Conservation (phyloP, 805 yeast species). For the Saccharomycopsis sp. region DNA sequence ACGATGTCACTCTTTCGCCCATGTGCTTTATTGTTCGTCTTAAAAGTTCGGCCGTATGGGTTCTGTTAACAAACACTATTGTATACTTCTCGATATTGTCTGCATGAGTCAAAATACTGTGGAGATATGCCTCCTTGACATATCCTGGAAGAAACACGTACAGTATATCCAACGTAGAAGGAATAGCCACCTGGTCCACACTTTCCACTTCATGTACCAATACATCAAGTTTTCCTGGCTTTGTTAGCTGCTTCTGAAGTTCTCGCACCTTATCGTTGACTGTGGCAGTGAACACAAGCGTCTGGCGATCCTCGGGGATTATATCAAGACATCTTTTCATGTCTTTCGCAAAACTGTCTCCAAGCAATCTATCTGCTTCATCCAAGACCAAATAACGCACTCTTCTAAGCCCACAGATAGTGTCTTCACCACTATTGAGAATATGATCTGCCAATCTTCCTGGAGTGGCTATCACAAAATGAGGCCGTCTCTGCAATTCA, state of each 20-base stretch:
- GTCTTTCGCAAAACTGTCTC: conserved; percentile 77
- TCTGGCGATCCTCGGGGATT: conserved; percentile 76
- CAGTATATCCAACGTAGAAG: conserved; percentile 55
- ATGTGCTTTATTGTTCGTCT: conserved; percentile 67
- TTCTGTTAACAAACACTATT: conserved; percentile 86
- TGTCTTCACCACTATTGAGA: conserved; percentile 80
- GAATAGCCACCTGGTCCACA: conserved; percentile 72
- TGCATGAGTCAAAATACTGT: conserved; percentile 55
- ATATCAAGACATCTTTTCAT: conserved; percentile 63
- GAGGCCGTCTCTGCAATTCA: conserved; percentile 76
- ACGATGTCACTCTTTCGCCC: conserved; percentile 77
- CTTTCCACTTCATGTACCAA: conserved; percentile 71
- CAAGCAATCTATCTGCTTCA: conserved; percentile 90
- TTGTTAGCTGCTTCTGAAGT: conserved; percentile 55
- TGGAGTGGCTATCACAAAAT: conserved; percentile 94
- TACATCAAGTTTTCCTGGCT: conserved; percentile 46
- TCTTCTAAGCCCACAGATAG: conserved; percentile 68
- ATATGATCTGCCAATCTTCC: conserved; percentile 94
- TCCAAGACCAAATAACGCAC: conserved; percentile 81
- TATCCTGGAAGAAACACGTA: conserved; percentile 79
- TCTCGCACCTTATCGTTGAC: conserved; percentile 87
- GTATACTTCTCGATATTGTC: conserved; percentile 61
- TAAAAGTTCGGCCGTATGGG: conserved; percentile 81
- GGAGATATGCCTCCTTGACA: conserved; percentile 84
- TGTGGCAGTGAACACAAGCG: conserved; percentile 90